These are phyloP conservation scores for Carpinus fangiana DNA, from an alignment of 306 rosid genomes.

Conservation along the genomic window DNA sequence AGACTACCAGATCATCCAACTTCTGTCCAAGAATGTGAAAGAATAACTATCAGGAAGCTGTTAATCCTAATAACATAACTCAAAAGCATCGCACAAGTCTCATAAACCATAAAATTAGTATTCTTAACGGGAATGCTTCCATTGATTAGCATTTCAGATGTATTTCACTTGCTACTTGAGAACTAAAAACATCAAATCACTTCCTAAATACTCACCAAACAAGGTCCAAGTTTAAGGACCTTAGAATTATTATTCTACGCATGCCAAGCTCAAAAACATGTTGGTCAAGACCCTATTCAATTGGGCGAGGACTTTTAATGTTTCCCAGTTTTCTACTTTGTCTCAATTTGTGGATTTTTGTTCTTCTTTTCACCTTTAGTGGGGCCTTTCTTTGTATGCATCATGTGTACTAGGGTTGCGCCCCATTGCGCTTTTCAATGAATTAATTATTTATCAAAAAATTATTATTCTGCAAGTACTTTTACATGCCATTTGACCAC, in stretches of 20 bases:
- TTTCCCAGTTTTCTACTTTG: too few species aligned
- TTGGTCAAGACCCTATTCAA: too few species aligned
- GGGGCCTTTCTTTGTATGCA: too few species aligned
- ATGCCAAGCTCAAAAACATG: too few species aligned
- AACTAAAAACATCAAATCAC: neutral
- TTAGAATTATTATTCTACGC: neutral
- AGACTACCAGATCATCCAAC: constrained; percentile 39
- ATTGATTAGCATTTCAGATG: neutral
- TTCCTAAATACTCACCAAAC: neutral
- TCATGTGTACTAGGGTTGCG: too few species aligned
- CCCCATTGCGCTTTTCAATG: too few species aligned
- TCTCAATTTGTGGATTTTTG: too few species aligned
- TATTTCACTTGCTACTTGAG: neutral
- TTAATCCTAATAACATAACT: constrained; percentile 2
- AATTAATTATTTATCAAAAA: too few species aligned
- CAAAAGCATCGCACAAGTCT: neutral
- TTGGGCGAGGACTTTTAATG: too few species aligned
- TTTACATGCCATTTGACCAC: neutral
- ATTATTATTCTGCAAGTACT: neutral
- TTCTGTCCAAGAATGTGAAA: constrained; percentile 24
- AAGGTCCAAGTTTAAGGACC: neutral
- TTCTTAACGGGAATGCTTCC: too few species aligned
- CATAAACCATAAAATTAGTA: neutral
- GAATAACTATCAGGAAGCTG: constrained; percentile 28
- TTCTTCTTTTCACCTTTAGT: too few species aligned